Conservation (phyloP, 2,329 filamentous ascomycete species). For the Piedraia hortae region DNA sequence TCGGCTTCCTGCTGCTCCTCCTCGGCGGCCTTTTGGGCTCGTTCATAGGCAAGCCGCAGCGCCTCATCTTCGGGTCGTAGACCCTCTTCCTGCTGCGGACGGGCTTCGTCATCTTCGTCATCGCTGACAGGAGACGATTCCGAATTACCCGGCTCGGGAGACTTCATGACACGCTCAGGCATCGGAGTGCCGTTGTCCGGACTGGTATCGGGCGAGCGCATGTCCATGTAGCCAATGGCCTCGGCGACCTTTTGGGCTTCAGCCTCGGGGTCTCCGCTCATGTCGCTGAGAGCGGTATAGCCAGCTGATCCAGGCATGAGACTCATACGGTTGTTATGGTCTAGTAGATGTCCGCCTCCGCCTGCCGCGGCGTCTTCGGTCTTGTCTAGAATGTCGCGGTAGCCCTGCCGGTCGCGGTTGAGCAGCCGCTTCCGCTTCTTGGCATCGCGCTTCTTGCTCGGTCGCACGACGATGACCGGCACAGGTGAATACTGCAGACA, state of each 20-base stretch:
- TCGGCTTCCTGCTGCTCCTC: slow-evolving; percentile 11
- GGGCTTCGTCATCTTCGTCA: slow-evolving; percentile 4
- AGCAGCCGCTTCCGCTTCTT: slow-evolving; percentile 66
- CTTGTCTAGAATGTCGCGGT: slow-evolving; percentile 48
- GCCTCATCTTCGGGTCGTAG: slow-evolving; percentile 12
- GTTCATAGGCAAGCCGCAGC: slow-evolving; percentile 10
- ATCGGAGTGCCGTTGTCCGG: no score
- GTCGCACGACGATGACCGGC: slow-evolving; percentile 74
- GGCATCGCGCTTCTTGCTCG: slow-evolving; percentile 63
- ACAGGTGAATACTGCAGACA: slow-evolving; percentile 83
- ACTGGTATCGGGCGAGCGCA: slow-evolving; percentile 3
- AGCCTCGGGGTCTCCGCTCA: slow-evolving; percentile 10
- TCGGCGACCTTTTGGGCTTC: slow-evolving; percentile 16
- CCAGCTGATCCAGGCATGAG: slow-evolving; percentile 15
- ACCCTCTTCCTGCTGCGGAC: slow-evolving; percentile 7
- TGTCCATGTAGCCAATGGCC: slow-evolving; percentile 12
- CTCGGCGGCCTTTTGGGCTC: slow-evolving; percentile 10
- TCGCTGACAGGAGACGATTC: slow-evolving; percentile 6
- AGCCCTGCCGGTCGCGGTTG: slow-evolving; percentile 48
- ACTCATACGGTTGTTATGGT: slow-evolving; percentile 21
- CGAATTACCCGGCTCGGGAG: slow-evolving; percentile 9
- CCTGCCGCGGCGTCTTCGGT: slow-evolving; percentile 16
- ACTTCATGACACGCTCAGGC: slow-evolving; percentile 11
- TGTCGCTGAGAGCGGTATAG: slow-evolving; percentile 7
- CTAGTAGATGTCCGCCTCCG: slow-evolving; percentile 26